Evolutionary conservation across 805 yeast genomes (phyloP).

Genomic region (Blastobotrys muscicola): DNA sequence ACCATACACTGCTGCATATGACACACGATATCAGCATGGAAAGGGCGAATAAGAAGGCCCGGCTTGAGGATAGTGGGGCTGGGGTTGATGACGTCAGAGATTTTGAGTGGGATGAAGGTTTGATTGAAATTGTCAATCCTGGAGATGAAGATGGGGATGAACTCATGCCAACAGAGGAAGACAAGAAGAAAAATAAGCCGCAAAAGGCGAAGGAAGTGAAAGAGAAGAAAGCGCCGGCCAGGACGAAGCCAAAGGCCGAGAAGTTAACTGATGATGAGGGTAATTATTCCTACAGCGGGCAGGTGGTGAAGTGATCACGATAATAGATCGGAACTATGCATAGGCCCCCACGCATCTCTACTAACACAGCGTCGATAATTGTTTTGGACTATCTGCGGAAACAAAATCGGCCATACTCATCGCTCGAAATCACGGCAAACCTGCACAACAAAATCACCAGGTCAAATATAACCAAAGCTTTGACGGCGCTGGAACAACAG

Average conservation of each 20-base stretch:
- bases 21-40: too few species aligned
- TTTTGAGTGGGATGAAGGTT: too few species aligned
- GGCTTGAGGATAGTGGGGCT: too few species aligned
- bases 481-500: slow-evolving; percentile 1
- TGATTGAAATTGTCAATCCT: too few species aligned
- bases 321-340: not conserved
- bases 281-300: not conserved
- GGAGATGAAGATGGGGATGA: too few species aligned
- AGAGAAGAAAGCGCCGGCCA: not conserved
- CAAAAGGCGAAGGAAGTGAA: too few species aligned
- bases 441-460: slow-evolving; percentile 5
- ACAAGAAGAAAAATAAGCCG: too few species aligned
- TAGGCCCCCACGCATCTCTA: not conserved
- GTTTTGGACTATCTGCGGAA: slow-evolving; percentile 4
- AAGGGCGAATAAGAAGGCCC: too few species aligned
- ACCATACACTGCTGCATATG: too few species aligned
- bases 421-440: slow-evolving; percentile 6
- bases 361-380: not conserved
- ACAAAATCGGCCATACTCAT: slow-evolving; percentile 10
- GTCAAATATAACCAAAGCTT: slow-evolving; percentile 3
- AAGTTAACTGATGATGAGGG: not conserved
- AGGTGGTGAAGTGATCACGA: not conserved
- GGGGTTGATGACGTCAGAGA: too few species aligned
- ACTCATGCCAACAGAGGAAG: too few species aligned
- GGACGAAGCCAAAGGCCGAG: not conserved